These are phyloP conservation scores for Fusarium brachygibbosum DNA, from an alignment of 2,329 filamentous ascomycete genomes.

Conservation along the genomic window DNA sequence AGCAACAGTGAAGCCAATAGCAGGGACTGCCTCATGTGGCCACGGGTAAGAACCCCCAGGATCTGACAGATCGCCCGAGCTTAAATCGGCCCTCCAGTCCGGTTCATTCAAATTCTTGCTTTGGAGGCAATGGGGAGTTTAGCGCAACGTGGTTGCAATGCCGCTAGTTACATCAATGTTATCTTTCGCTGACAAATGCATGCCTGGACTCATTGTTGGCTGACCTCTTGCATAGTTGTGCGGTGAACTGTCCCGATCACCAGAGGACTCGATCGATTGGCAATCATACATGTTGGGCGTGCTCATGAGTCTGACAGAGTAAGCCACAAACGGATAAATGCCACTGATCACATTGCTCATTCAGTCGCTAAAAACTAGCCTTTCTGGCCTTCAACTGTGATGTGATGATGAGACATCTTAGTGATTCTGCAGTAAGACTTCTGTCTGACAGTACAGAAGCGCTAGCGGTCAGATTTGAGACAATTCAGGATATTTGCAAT, in stretches of 20 bases:
- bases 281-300: not conserved
- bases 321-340: slow-evolving; percentile 5
- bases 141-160: not conserved
- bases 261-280: not conserved
- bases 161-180: not conserved
- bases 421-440: not conserved
- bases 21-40: not conserved
- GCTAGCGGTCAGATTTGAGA: not conserved
- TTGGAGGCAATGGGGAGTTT: not conserved
- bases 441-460: not conserved
- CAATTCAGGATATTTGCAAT: not conserved
- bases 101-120: not conserved
- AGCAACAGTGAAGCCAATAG: not conserved
- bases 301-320: not conserved
- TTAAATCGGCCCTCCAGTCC: not conserved
- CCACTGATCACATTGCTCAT: not conserved
- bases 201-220: not conserved
- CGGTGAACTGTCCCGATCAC: not conserved
- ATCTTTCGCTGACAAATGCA: not conserved
- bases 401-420: not conserved
- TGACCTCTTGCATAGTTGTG: not conserved
- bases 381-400: fast-evolving
- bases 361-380: fast-evolving
- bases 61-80: too few species aligned
- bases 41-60: not conserved